A percentile compares a stretch with the other conserved stretches of the same genome.
These are phyloP conservation scores for Hydnomerulius pinastri DNA, from an alignment of 768 basidiomycete genomes.

Conservation along the genomic window DNA sequence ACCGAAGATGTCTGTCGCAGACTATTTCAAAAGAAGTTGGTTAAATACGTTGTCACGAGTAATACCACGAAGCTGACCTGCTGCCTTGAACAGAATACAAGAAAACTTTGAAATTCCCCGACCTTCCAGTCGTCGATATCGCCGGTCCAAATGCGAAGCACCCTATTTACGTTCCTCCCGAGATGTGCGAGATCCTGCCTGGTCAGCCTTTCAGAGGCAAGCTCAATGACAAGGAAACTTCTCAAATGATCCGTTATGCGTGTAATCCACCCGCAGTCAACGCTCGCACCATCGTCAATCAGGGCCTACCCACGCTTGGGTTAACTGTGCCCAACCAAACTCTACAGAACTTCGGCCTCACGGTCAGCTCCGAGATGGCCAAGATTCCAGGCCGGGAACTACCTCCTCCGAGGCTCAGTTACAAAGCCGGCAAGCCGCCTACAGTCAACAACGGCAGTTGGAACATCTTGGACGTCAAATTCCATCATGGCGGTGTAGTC, in stretches of 20 bases:
- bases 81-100: conserved; percentile 52
- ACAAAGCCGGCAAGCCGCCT: conserved; percentile 44
- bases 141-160: conserved; percentile 31
- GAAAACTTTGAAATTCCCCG: conserved; percentile 48
- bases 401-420: conserved; percentile 55
- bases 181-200: conserved; percentile 64
- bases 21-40: conserved; percentile 67
- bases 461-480: conserved; percentile 76
- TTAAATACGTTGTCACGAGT: background rate
- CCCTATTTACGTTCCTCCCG: conserved; percentile 57
- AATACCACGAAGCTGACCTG: conserved; percentile 10
- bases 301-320: conserved; percentile 62
- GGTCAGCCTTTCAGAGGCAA: conserved; percentile 63
- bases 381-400: conserved; percentile 68
- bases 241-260: conserved; percentile 70
- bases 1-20: conserved; percentile 52
- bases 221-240: conserved; percentile 61
- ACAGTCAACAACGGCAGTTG: conserved; percentile 64
- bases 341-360: conserved; percentile 57
- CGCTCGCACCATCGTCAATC: conserved; percentile 54
- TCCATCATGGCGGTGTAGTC: conserved; percentile 55
- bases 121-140: conserved; percentile 61
- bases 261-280: conserved; percentile 64
- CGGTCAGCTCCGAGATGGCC: conserved; percentile 58
- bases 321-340: conserved; percentile 42